Evolutionary conservation across 495 filamentous ascomycete genomes (phyloP), one percentile per base, ranked within the genome.

Genomic region (Xylaria castorea): DNA sequence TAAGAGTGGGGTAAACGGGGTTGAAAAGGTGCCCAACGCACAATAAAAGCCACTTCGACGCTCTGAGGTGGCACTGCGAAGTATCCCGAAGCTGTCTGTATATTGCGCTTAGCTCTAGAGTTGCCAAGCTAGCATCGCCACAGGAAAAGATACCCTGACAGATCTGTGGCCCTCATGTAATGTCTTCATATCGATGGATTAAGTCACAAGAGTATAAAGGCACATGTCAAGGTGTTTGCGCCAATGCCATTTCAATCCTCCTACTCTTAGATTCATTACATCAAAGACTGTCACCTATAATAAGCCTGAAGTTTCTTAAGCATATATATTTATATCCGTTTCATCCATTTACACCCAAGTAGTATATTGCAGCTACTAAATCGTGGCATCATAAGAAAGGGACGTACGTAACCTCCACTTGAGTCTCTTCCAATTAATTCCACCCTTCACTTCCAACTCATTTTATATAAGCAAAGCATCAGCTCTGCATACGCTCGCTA

Each of bases 401-500:
- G n/a, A 16, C 32, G 3, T 14, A 69, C 7, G 32, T 69, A 46
- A 58, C 30, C 27, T 50, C 25, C 36, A 18, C n/a, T 18, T 38
- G 30, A 20, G 30, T 53, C 34, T 68, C 46, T 34, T 61, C 5
- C 6, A 5, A 40, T 61, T 22, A 12, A 14, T 36, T 27, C 22
- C 38, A 40, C 20, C 34, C 22, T 18, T 48, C 42, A 44, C 18
- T 6, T 8, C 20, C 63, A n/a, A 32, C 9, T 62, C 20, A 16
- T 57, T 57, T 38, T 46, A n/a, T n/a, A 8, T 71, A 30, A 34
- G 58, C n/a, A 4, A 2, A 27, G 5, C n/a, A n/a, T 72, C 48
- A 85, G 48, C 73, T 78, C 18, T 88, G 83, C 92, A 97, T 94
- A 62, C 89, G 84, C 78, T 95, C 92, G 60, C 87, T 75, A 14